A percentile compares a stretch with the other conserved stretches of the same genome.
phyloP scores from a whole-genome alignment of 257 asterid genomes.

The Solanum appendiculatum region DNA sequence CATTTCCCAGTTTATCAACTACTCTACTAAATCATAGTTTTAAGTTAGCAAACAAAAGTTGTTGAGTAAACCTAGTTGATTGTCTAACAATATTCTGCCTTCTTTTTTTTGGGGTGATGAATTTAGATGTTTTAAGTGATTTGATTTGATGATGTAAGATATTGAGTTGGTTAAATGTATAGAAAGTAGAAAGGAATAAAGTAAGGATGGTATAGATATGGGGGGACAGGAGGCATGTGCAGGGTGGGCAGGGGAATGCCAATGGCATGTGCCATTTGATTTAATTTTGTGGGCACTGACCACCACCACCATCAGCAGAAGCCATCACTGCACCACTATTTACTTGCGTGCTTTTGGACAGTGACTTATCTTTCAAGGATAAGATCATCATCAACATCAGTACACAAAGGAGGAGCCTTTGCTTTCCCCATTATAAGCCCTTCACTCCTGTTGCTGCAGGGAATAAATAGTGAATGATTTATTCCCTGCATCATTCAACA shows the following conservation, averaged over 20 bases:
- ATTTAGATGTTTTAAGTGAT: neutral
- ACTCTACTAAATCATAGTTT: neutral
- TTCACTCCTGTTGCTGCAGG: neutral
- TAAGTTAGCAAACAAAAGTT: neutral
- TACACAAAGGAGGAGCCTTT: neutral
- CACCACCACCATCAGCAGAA: neutral
- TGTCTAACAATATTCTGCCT: neutral
- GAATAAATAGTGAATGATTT: neutral
- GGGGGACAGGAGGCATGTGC: conserved; percentile 37
- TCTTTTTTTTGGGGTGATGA: neutral
- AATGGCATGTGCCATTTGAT: conserved; percentile 14
- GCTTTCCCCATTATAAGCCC: neutral
- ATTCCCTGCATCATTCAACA: neutral
- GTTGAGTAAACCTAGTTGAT: neutral
- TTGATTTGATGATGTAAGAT: conserved; percentile 3
- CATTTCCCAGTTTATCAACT: neutral
- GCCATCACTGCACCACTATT: neutral
- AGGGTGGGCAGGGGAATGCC: conserved; percentile 14
- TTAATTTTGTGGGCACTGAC: conserved; percentile 9
- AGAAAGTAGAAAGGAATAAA: neutral
- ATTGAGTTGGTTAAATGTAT: conserved; percentile 3
- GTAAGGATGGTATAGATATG: neutral
- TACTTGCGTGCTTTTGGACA: conserved; percentile 10
- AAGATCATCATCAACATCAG: neutral
- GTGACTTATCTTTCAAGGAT: neutral